These are phyloP conservation scores for Saturnispora bothae DNA, from an alignment of 805 yeast species.

Conservation along the genomic window DNA sequence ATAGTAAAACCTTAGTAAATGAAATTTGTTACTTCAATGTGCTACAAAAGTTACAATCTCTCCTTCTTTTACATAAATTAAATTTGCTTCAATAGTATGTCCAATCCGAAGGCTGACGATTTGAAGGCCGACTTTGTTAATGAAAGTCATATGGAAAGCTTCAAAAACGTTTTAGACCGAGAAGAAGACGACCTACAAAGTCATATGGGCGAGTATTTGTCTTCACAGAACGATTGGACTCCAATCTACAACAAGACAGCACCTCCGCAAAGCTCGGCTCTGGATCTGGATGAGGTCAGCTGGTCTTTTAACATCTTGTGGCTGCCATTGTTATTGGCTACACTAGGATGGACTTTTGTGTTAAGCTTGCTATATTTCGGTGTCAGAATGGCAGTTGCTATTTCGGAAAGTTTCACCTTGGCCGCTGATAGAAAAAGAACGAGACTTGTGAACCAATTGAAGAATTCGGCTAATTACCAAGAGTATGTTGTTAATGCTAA, in stretches of 20 bases:
- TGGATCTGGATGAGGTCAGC: conserved; percentile 15
- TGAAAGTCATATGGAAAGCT: conserved; percentile 26
- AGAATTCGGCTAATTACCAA: conserved; percentile 38
- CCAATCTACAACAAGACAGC: conserved; percentile 28
- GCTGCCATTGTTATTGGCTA: conserved; percentile 52
- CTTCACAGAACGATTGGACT: conserved; percentile 38
- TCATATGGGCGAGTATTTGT: conserved; percentile 17
- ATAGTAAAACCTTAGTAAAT: no score
- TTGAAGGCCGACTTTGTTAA: conserved; percentile 19
- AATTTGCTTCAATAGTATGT: no score
- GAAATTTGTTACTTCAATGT: no score
- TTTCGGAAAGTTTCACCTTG: conserved; percentile 43
- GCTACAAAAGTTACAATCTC: no score
- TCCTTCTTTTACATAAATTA: no score
- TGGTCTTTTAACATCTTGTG: conserved; percentile 40
- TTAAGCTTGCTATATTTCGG: conserved; percentile 40
- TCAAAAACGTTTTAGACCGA: conserved; percentile 28
- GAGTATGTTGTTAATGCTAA: conserved; percentile 58
- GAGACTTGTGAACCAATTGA: conserved; percentile 36
- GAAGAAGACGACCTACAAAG: conserved; percentile 19
- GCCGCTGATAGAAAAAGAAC: conserved; percentile 54
- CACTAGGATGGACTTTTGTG: conserved; percentile 42
- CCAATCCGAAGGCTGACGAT: no score
- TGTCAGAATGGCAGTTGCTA: conserved; percentile 50
- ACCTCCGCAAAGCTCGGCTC: no score